Conservation (phyloP, 225 moss, liverwort and hornwort genomes). For the Polytrichum formosum region DNA sequence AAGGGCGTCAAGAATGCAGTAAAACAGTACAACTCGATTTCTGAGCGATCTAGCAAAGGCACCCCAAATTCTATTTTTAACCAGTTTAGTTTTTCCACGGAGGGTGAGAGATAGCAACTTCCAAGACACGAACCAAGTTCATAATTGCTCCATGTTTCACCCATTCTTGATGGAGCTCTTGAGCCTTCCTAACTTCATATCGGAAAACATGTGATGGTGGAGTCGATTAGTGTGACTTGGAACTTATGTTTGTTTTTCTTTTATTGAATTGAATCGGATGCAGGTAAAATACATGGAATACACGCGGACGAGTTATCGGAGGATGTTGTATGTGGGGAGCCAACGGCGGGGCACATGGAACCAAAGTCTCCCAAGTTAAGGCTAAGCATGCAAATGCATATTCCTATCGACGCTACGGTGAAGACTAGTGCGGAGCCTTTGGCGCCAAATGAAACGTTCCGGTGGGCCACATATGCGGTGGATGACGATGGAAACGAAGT, state of each 20-base stretch:
- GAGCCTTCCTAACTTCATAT: neutral
- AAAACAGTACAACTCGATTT: no score
- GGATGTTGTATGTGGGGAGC: slow-evolving; percentile 19
- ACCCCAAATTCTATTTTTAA: no score
- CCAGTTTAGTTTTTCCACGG: no score
- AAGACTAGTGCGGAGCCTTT: neutral
- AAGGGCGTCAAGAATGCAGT: no score
- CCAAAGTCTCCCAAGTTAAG: slow-evolving; percentile 9
- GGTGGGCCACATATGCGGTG: slow-evolving; percentile 31
- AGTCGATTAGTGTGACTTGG: neutral
- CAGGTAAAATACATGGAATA: neutral
- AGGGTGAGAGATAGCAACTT: no score
- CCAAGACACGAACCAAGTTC: no score
- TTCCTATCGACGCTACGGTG: neutral
- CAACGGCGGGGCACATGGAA: slow-evolving; percentile 3
- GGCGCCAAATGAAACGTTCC: neutral
- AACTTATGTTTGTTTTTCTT: neutral
- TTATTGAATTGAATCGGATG: neutral
- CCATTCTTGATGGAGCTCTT: neutral
- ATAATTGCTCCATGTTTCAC: neutral
- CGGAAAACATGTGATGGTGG: neutral
- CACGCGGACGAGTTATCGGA: neutral
- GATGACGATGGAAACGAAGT: slow-evolving; percentile 34
- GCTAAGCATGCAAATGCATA: slow-evolving; percentile 15
- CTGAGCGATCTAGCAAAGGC: no score